These are phyloP conservation scores for Ocimum tenuiflorum DNA, from an alignment of 257 asterid genomes.

Conservation along the genomic window DNA sequence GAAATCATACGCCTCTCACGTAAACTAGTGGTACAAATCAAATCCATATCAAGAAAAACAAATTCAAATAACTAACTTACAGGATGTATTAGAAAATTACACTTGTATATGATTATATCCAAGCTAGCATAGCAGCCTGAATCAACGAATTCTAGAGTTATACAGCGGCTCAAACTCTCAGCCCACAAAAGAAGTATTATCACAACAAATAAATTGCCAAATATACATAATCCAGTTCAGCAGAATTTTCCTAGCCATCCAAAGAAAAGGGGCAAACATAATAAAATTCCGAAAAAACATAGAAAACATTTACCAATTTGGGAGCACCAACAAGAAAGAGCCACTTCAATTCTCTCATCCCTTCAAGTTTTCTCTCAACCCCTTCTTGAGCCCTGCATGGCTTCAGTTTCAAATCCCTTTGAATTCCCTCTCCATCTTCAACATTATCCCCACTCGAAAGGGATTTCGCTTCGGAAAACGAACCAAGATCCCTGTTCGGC, in stretches of 20 bases:
- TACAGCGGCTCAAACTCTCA: not conserved
- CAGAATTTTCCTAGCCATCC: not conserved
- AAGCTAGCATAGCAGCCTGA: not conserved
- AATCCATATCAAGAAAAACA: not conserved
- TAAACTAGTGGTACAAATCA: not conserved
- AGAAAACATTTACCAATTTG: constrained; percentile 33
- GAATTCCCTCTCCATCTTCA: constrained; percentile 18
- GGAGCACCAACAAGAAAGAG: constrained; percentile 61
- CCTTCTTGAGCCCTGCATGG: constrained; percentile 37
- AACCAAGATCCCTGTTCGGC: not conserved
- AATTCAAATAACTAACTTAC: not conserved
- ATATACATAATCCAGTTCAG: constrained; percentile 1
- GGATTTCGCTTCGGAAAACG: not conserved
- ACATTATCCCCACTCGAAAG: constrained; percentile 4
- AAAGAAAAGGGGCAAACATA: not conserved
- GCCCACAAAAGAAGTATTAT: not conserved
- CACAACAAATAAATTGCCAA: not conserved
- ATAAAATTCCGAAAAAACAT: not conserved
- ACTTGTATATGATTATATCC: not conserved
- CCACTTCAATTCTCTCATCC: constrained; percentile 37
- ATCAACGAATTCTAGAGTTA: not conserved
- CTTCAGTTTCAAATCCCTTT: constrained; percentile 16
- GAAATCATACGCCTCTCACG: not conserved
- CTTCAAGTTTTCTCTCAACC: constrained; percentile 39
- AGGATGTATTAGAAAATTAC: not conserved